Evolutionary conservation across 345 rosid genomes (phyloP), one percentile per base, ranked within the genome.

Genomic region (Psidium friedrichsthalianum): DNA sequence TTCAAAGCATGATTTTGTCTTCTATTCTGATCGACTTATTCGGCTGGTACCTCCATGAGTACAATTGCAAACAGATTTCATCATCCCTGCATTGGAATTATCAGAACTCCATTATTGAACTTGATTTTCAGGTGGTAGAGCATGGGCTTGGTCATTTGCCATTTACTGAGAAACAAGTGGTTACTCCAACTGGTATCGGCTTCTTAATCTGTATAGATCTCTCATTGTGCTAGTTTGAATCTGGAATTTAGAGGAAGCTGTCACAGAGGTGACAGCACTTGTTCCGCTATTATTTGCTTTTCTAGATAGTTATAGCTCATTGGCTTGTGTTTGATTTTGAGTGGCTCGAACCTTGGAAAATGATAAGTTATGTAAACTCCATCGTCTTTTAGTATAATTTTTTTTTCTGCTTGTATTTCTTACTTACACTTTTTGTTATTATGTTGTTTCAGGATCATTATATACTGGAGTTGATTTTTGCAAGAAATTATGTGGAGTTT

Each of bases 141-240:
- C 99, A 97, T 91, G 98, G 98, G 74, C 96, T 97, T 86, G 98
- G 99, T 57, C 94, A 97, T 94, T 87, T 97, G 88, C 99, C 98
- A 21, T 97, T 97, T 90, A 95, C 96, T 44, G 98, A 96, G 93
- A 97, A 97, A 89, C 99, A 96, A 93, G 93, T 97, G 82, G 87
- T 96, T 83, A 96, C 99, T 51, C 99, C 98, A 85, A 96, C 99
- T 88, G 97, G 99, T 97, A 84, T 69, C 22, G 9, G 24, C 47
- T 47, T 69, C 80, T 69, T 69, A 69, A 18, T 69, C 47, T 69
- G 80, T 69, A 36, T 69, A 18, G 13, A 69, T 69, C 47, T 69
- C 47, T 69, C 47, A 36, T 32, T 69, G 80, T 69, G 47, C 80
- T 69, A 47, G 80, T 69, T 42, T 36, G 47, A 69, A 36, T 69